Base-by-base conservation (phyloP, 352 stramenopile genomes). In the Phytophthora lateralis region DNA sequence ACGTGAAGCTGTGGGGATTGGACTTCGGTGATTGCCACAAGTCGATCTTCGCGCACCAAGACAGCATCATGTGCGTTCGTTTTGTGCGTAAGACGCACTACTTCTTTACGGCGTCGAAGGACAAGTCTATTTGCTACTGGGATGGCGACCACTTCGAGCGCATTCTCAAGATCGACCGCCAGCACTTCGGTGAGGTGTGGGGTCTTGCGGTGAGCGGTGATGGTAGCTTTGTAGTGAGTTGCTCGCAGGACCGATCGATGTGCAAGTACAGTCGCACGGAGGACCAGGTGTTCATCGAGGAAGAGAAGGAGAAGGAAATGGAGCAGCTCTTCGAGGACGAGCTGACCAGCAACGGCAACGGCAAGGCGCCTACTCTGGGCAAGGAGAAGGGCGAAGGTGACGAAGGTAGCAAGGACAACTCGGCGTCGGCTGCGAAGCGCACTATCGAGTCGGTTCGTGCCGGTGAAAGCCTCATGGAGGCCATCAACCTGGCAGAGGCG, bases 1-100 rank as follows among this genome's bases (percentile, higher is more conserved):
- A 98, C 51, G 93, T 99, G 44, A 99, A 99, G 72, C 86, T 99
- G 29, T 99, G 97, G 97, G 98, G 98, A 11, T 78, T 99, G 15
- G 98, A 99, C 73, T 99, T 99, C 81, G 98, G 98, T 49, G 98
- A 99, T 75, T 99, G 97, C 66, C 98, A 99, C 84, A 97, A 98
- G 55, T 99, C 95, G 29, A 91, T 99, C 58, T 98, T 99, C 65
- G 97, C 97, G 30, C 98, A 99, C 75, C 88, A 98, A 66, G 97
- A 99, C 66, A 97, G 91, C 35, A 97, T 99, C 51, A 99, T 98
- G 78, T 85, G 92, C 61, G 78, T 99, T 29, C 71, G 78, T 20
- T 99, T 99, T 65, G 89, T 99, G 30, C 76, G 72, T 10, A 92
- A 91, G 54, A 99, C 97, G 34, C 98, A 99, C 78, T 98, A 98